Evolutionary conservation across 202 grass and related monocot genomes (phyloP).

Genomic region (Hordeum pubiflorum): DNA sequence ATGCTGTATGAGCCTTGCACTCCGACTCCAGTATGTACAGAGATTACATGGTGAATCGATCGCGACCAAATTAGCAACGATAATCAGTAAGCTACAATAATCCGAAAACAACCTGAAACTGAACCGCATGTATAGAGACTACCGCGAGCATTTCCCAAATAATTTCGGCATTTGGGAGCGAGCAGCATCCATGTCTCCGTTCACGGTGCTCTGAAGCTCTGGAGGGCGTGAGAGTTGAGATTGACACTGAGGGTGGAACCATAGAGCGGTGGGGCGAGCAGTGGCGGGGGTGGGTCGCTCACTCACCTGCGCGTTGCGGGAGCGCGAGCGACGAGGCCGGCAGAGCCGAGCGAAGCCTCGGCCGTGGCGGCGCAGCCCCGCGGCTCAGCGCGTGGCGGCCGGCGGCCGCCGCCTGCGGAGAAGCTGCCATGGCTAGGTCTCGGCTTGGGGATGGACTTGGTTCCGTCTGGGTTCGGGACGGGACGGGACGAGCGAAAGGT

Average conservation of each 20-base stretch:
- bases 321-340: not conserved
- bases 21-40: not conserved
- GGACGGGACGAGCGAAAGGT: not conserved
- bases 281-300: not conserved
- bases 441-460: not conserved
- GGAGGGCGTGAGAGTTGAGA: not conserved
- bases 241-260: not conserved
- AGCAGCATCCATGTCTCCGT: not conserved
- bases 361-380: not conserved
- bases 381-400: not conserved
- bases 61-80: not conserved
- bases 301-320: constrained; percentile 10
- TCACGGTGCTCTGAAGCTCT: not conserved
- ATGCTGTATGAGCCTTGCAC: not conserved
- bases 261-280: not conserved
- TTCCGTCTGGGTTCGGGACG: constrained; percentile 1
- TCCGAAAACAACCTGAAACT: not conserved
- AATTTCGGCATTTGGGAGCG: not conserved
- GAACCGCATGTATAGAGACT: not conserved
- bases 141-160: not conserved
- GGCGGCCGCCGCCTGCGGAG: constrained; percentile 11
- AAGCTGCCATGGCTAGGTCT: constrained; percentile 21
- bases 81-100: not conserved
- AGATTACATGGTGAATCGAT: not conserved
- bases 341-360: not conserved